Evolutionary conservation across 1,284 basidiomycete genomes (phyloP).

Genomic region (Heterobasidion irregulare): DNA sequence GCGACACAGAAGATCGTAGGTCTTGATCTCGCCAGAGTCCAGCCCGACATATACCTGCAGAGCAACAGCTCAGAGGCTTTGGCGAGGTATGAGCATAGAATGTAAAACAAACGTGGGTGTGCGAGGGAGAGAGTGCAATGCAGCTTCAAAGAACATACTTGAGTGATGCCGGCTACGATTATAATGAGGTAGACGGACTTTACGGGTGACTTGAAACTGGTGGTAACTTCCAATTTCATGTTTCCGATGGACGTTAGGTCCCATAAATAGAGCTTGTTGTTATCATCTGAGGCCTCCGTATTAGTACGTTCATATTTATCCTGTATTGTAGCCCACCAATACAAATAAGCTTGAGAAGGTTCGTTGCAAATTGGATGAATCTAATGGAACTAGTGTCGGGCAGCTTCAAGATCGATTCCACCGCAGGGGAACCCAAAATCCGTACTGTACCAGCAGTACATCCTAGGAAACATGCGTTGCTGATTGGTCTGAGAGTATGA

Average conservation of each 20-base stretch:
- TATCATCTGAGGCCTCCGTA: slow-evolving; percentile 39
- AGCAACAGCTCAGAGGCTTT: neutral
- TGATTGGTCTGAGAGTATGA: neutral
- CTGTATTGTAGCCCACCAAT: slow-evolving; percentile 40
- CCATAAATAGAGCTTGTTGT: slow-evolving; percentile 60
- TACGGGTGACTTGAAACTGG: slow-evolving; percentile 39
- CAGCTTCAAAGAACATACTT: slow-evolving; percentile 29
- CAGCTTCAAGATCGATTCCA: slow-evolving; percentile 44
- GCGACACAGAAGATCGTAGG: slow-evolving; percentile 64
- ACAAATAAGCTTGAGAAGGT: slow-evolving; percentile 49
- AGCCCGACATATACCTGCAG: slow-evolving; percentile 52
- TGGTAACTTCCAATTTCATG: slow-evolving; percentile 46
- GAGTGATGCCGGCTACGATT: slow-evolving; percentile 1
- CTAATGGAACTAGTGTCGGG: slow-evolving; percentile 37
- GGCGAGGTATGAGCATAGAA: neutral
- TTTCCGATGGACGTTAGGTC: slow-evolving; percentile 48
- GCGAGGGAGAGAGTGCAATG: slow-evolving; percentile 61
- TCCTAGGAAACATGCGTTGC: slow-evolving; percentile 32
- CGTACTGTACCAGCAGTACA: slow-evolving; percentile 47
- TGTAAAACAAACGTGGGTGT: slow-evolving; percentile 58
- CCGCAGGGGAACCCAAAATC: slow-evolving; percentile 59
- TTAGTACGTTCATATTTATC: neutral
- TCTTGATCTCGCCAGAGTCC: slow-evolving; percentile 50
- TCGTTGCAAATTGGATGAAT: slow-evolving; percentile 55
- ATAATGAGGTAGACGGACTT: slow-evolving; percentile 25